Conservation (phyloP, 148 eudicot genomes). For the Fagopyrum esculentum region DNA sequence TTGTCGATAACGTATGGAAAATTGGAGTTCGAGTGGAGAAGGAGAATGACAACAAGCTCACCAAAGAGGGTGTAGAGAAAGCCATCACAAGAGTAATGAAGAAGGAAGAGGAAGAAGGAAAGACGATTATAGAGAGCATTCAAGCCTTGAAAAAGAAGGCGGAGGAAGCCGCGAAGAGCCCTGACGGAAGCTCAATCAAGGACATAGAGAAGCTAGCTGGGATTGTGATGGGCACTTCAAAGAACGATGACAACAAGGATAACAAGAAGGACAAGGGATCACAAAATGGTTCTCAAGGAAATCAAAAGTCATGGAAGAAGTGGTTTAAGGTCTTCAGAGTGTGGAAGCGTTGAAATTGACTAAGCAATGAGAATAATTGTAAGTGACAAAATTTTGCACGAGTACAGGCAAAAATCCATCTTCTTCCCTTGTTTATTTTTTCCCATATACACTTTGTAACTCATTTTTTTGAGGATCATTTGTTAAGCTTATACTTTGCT, state of each 20-base stretch:
- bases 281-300: background rate
- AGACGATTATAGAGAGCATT: constrained; percentile 21
- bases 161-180: constrained; percentile 19
- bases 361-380: no score
- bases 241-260: no score
- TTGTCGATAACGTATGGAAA: constrained; percentile 34
- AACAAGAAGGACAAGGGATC: background rate
- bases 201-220: constrained; percentile 25
- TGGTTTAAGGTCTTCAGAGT: constrained; percentile 4
- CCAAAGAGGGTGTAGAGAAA: constrained; percentile 17
- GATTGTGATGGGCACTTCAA: background rate
- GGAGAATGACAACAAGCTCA: constrained; percentile 23
- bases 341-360: background rate
- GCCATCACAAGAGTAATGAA: constrained; percentile 28
- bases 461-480: no score
- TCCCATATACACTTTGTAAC: background rate
- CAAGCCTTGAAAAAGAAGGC: constrained; percentile 28
- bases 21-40: constrained; percentile 32
- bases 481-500: no score
- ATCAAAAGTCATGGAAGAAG: background rate
- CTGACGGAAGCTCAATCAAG: constrained; percentile 31
- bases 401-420: no score
- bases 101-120: constrained; percentile 20
- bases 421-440: background rate
- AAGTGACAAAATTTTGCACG: no score